phyloP scores from a whole-genome alignment of 1,139 yeast species.

The Torulaspora pretoriensis region DNA sequence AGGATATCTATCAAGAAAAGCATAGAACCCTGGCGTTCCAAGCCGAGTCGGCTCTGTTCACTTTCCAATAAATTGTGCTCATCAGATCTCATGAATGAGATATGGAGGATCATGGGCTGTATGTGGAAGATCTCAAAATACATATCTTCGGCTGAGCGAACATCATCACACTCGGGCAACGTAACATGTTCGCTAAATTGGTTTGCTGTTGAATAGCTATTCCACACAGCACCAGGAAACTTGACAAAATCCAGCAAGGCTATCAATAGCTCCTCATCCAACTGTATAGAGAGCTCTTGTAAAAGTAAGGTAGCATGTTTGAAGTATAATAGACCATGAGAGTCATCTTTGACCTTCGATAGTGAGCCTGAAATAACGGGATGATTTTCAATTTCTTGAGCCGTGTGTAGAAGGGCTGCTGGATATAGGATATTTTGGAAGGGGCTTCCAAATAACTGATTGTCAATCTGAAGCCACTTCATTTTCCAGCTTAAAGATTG shows the following conservation, averaged over 20 bases:
- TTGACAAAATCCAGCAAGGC: constrained; percentile 76
- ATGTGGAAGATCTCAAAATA: constrained; percentile 90
- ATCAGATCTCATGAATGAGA: constrained; percentile 91
- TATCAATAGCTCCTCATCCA: constrained; percentile 89
- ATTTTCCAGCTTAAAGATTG: constrained; percentile 76
- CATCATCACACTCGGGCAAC: constrained; percentile 66
- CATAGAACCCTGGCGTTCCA: constrained; percentile 57
- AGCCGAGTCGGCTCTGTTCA: constrained; percentile 47
- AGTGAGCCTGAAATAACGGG: constrained; percentile 86
- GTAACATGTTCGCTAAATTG: constrained; percentile 50
- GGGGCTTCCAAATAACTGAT: constrained; percentile 82
- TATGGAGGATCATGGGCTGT: constrained; percentile 83
- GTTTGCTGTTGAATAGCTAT: constrained; percentile 31
- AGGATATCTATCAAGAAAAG: constrained; percentile 77
- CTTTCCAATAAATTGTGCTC: constrained; percentile 50
- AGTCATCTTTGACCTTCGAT: constrained; percentile 78
- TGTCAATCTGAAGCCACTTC: constrained; percentile 94
- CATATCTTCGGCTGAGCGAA: constrained; percentile 63
- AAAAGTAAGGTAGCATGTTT: constrained; percentile 85
- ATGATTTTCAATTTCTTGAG: constrained; percentile 79
- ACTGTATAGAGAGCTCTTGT: constrained; percentile 87
- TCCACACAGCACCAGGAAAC: constrained; percentile 70
- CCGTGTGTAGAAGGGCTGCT: constrained; percentile 79
- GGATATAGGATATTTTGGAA: constrained; percentile 92
- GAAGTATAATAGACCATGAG: constrained; percentile 84